Conservation (phyloP, 2,329 filamentous ascomycete genomes). For the Chaetothyriales sp. region DNA sequence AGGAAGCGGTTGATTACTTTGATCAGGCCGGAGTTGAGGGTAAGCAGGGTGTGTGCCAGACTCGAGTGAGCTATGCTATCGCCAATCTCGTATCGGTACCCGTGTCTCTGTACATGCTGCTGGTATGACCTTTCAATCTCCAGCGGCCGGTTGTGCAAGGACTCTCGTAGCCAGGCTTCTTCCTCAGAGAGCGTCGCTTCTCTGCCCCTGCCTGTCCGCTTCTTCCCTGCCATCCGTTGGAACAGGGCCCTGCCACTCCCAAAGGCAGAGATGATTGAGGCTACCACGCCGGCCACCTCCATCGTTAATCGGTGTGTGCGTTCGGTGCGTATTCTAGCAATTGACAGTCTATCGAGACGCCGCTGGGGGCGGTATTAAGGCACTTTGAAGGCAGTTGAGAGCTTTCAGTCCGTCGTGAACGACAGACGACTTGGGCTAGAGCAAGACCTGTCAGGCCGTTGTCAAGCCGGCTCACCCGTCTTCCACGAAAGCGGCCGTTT, state of each 20-base stretch:
- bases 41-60: constrained; percentile 17
- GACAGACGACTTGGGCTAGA: background rate
- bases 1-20: constrained; percentile 15
- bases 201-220: constrained; percentile 6
- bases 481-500: background rate
- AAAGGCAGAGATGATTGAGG: constrained; percentile 16
- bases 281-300: constrained; percentile 15
- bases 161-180: constrained; percentile 13
- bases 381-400: background rate
- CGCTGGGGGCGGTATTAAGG: background rate
- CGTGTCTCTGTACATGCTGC: constrained; percentile 11
- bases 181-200: constrained; percentile 11
- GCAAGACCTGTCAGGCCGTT: too few species aligned
- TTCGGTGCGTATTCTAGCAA: background rate
- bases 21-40: constrained; percentile 17
- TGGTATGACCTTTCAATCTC: constrained; percentile 14
- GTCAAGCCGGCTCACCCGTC: background rate
- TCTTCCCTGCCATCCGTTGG: constrained; percentile 11
- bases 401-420: background rate
- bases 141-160: constrained; percentile 10
- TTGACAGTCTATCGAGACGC: background rate
- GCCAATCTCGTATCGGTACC: constrained; percentile 14
- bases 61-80: constrained; percentile 13
- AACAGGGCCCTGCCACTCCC: constrained; percentile 14
- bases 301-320: constrained; percentile 8